Base-by-base conservation (phyloP, 2,329 filamentous ascomycete species). In the Scedosporium minutisporum region DNA sequence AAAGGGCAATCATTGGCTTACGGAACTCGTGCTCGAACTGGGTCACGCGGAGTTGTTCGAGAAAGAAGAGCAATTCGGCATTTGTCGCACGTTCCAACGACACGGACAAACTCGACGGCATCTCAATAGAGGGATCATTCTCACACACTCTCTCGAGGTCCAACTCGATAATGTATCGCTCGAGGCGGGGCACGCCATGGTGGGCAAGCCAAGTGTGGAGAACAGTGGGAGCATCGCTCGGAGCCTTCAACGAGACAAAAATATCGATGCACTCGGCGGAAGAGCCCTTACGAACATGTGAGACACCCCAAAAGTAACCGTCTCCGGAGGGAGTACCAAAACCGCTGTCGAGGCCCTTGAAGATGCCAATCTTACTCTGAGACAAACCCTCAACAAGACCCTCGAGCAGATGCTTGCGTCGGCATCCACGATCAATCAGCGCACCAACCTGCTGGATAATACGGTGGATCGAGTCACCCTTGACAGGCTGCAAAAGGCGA, bases 201-300 rank as follows among this genome's bases (percentile, higher is more conserved):
- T 76, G 74, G 4, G 74, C 74, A 12, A 76, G 66, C 69, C 72
- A 76, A 3, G 73, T 72, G 63, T 76, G 74, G 10, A 76, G 64
- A 38, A 75, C 65, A 2, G 72, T 72, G 25, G 65, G 64, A 5
- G 69, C 61, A 41, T 74, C 68, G 58, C 71, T 71, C 1, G 71
- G 70, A 6, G 69, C 68, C 23, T 71, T 72, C 9, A 70, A 67
- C 1, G 74, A 76, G 33, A 76, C 67, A 64, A 71, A 75, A n/a
- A 76, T 70, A 63, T 74, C 69, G 18, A 74, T 63, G 44, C 57
- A 60, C n/a, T 48, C 46, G 38, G 60, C 7, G 16, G 46, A 41
- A 10, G 60, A 23, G n/a, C 38, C 67, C 4, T 66, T 66, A 9
- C 58, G 65, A 12, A 61, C 64, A 3, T 62, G 72, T 70, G 18